Base-by-base conservation (phyloP, 2,329 filamentous ascomycete genomes). In the Ophiognomonia clavigignenti-juglandacearum region DNA sequence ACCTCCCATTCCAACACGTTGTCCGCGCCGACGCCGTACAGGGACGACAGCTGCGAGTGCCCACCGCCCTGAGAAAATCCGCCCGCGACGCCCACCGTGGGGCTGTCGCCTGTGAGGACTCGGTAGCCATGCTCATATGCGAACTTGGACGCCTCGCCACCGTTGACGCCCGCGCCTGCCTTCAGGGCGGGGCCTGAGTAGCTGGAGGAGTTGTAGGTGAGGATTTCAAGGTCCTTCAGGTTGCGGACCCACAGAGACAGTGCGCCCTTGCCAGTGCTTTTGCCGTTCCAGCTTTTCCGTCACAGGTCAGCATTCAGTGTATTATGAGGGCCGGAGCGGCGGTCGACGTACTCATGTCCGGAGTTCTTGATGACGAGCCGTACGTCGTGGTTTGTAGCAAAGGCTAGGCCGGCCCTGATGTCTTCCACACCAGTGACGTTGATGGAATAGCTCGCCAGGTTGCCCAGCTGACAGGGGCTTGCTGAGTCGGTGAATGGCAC, bases 161-260 rank as follows among this genome's bases (percentile, higher is more conserved):
- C 73, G 47, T 76, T 69, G 4, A 80, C 70, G 45, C 77, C 77
- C 11, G 75, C 71, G 1, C 74, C 76, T 14, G 77, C 62, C 57
- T 75, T 80, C 53, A 80, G 67, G 0, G 76, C 77, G 3, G 70
- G 63, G 0, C 76, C 75, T 3, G 53, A 54, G 57, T 74, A 69
- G 31, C 58, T 54, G 11, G 34, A 31, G 11, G 7, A 10, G 23
- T 9, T 38, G 31, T 37, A 45, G 22, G 14, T 39, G 8, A n/a
- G 20, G n/a, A 45, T n/a, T 0, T 55, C 22, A 1, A 72, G 56
- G 2, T 54, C 60, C n/a, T 70, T 70, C 45, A 57, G 47, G 37
- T 55, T 43, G 41, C 53, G 55, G 4, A 69, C 72, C 78, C 78
- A 82, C 27, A 82, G 70, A 0, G 71, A 77, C 0, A 82, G 60